Conservation (phyloP, 2,329 filamentous ascomycete genomes). For the Leptographium flavum region DNA sequence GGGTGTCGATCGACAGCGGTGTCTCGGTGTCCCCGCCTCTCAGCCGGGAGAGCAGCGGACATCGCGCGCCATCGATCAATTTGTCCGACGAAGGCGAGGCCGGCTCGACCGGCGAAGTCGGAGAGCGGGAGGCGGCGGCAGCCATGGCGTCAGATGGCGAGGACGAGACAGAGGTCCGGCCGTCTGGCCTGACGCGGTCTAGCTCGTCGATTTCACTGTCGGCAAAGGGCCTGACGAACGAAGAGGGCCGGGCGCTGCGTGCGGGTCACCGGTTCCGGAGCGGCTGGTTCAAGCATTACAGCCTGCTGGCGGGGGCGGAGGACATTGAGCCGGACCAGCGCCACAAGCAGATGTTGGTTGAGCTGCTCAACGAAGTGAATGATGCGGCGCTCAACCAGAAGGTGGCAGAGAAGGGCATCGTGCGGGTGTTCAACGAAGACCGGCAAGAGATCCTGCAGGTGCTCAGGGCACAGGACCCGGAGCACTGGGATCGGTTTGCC, state of each 20-base stretch:
- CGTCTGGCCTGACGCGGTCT: slow-evolving; percentile 29
- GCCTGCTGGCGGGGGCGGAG: slow-evolving; percentile 32
- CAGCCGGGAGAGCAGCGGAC: slow-evolving; percentile 5
- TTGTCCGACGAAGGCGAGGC: slow-evolving; percentile 1
- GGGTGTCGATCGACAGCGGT: slow-evolving; percentile 25
- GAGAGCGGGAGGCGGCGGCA: slow-evolving; percentile 4
- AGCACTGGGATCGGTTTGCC: slow-evolving; percentile 49
- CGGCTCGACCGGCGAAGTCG: slow-evolving; percentile 7
- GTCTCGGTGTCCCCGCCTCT: slow-evolving; percentile 13
- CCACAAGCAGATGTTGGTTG: slow-evolving; percentile 38
- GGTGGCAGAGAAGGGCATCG: slow-evolving; percentile 42
- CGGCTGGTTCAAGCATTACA: slow-evolving; percentile 37
- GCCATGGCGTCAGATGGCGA: slow-evolving; percentile 30
- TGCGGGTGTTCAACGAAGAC: slow-evolving; percentile 47
- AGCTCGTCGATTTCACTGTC: slow-evolving; percentile 36
- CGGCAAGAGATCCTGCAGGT: slow-evolving; percentile 32
- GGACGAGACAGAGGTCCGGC: slow-evolving; percentile 31
- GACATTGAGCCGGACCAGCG: slow-evolving; percentile 36
- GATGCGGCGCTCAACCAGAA: slow-evolving; percentile 41
- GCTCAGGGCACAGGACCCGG: slow-evolving; percentile 47
- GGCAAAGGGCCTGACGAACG: slow-evolving; percentile 38
- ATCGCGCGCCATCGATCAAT: slow-evolving; percentile 10
- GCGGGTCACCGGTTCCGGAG: slow-evolving; percentile 42
- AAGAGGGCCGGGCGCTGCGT: slow-evolving; percentile 42
- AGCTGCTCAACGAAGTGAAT: slow-evolving; percentile 47